phyloP scores from a whole-genome alignment of 805 yeast genomes.

The Phaffomyces antillensis region DNA sequence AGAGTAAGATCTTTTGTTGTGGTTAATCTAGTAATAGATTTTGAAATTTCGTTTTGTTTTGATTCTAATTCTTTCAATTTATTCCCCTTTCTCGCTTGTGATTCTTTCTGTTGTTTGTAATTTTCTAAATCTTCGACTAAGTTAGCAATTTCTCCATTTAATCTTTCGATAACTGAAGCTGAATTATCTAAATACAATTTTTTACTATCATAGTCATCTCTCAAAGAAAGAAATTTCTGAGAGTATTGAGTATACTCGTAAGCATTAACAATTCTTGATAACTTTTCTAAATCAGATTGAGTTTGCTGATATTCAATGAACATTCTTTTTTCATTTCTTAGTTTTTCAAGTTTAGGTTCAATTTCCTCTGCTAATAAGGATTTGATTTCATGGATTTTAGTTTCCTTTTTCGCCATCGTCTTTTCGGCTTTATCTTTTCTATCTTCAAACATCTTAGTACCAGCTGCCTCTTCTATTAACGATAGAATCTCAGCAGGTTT shows the following conservation, averaged over 20 bases:
- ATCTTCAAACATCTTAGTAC: slow-evolving; percentile 92
- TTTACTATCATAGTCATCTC: slow-evolving; percentile 35
- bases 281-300: slow-evolving; percentile 71
- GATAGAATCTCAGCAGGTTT: slow-evolving; percentile 85
- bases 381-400: slow-evolving; percentile 72
- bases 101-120: slow-evolving; percentile 45
- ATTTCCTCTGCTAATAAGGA: slow-evolving; percentile 75
- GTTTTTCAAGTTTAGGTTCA: slow-evolving; percentile 80
- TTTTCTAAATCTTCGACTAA: slow-evolving; percentile 55
- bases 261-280: slow-evolving; percentile 68
- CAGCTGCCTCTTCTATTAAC: slow-evolving; percentile 96
- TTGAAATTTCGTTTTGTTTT: slow-evolving; percentile 47
- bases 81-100: slow-evolving; percentile 55
- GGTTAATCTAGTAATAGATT: slow-evolving; percentile 59
- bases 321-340: slow-evolving; percentile 73
- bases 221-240: slow-evolving; percentile 35
- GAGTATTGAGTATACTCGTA: slow-evolving; percentile 52
- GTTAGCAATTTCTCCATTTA: slow-evolving; percentile 47
- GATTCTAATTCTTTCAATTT: slow-evolving; percentile 52
- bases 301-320: slow-evolving; percentile 83
- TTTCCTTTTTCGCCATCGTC: slow-evolving; percentile 86
- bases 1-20: slow-evolving; percentile 53
- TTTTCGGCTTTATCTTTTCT: slow-evolving; percentile 86
- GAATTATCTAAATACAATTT: slow-evolving; percentile 35
- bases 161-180: slow-evolving; percentile 36